These are phyloP conservation scores for Elaeagnus macrophylla DNA, from an alignment of 306 rosid genomes.

Conservation along the genomic window DNA sequence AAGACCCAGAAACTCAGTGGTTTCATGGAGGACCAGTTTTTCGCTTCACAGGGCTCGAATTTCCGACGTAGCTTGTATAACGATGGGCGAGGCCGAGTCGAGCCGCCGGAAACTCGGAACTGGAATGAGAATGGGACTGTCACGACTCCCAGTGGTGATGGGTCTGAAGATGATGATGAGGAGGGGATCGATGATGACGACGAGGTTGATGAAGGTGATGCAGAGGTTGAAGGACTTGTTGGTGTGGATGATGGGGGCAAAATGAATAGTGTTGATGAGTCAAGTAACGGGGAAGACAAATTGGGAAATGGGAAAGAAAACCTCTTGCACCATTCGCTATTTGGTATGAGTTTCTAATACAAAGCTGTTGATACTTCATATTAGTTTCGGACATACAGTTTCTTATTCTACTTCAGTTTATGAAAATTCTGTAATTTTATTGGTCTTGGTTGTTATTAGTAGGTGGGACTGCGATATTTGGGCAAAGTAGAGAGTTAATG, in stretches of 20 bases:
- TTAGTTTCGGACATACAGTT: not conserved
- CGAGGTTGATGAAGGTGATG: slow-evolving; percentile 34
- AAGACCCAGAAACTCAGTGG: slow-evolving; percentile 63
- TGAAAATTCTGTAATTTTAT: slow-evolving; percentile 6
- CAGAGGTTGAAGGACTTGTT: slow-evolving; percentile 42
- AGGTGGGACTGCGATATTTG: slow-evolving; percentile 37
- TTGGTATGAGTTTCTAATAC: slow-evolving; percentile 36
- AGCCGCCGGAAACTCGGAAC: slow-evolving; percentile 34
- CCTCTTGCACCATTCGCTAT: slow-evolving; percentile 38
- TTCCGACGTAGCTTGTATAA: slow-evolving; percentile 53
- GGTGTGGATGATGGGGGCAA: slow-evolving; percentile 33
- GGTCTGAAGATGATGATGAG: slow-evolving; percentile 56
- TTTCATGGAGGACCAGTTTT: slow-evolving; percentile 60
- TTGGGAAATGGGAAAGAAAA: slow-evolving; percentile 60
- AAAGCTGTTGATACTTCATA: slow-evolving; percentile 6
- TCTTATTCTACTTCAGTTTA: not conserved
- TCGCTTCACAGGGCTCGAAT: slow-evolving; percentile 39
- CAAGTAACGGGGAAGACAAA: slow-evolving; percentile 27
- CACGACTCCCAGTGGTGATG: slow-evolving; percentile 38
- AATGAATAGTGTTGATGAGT: slow-evolving; percentile 26
- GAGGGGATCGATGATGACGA: slow-evolving; percentile 54
- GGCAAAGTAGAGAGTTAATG: slow-evolving; percentile 51
- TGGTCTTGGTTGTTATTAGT: slow-evolving; percentile 10
- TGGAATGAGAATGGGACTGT: slow-evolving; percentile 56
- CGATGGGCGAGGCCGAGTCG: slow-evolving; percentile 35